Percentiles rank a stretch among this genome's conserved stretches.
Evolutionary conservation across 1,284 basidiomycete species (phyloP).

Genomic region (Trichosporon inkin): DNA sequence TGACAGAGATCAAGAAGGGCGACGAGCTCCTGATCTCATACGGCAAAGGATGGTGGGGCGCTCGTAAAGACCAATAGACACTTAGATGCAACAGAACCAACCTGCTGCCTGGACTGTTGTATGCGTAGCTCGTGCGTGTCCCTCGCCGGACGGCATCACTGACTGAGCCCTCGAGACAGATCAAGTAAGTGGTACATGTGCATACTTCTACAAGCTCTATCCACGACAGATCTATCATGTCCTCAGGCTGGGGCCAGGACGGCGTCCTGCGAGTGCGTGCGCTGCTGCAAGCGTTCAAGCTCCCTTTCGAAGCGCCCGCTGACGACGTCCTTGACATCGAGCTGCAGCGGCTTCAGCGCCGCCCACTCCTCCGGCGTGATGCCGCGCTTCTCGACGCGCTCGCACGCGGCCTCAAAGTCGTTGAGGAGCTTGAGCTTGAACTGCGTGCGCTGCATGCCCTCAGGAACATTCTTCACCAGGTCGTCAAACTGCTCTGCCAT

Average conservation of each 20-base stretch:
- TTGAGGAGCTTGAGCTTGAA: not conserved
- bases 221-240: too few species aligned
- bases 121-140: too few species aligned
- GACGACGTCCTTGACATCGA: not conserved
- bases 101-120: too few species aligned
- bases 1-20: slow-evolving; percentile 63
- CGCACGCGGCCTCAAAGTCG: not conserved
- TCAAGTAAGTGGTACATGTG: too few species aligned
- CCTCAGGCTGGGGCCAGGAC: too few species aligned
- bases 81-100: slow-evolving; percentile 11
- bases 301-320: not conserved
- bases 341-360: not conserved
- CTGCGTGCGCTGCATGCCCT: not conserved
- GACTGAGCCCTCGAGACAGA: too few species aligned
- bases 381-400: slow-evolving; percentile 1
- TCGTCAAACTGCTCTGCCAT: not conserved
- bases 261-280: too few species aligned
- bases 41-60: slow-evolving; percentile 85
- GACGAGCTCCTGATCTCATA: slow-evolving; percentile 85
- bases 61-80: slow-evolving; percentile 22
- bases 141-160: too few species aligned
- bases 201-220: too few species aligned
- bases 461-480: not conserved
- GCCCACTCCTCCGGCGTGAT: not conserved
- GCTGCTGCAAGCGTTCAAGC: not conserved